Base-by-base conservation (phyloP, 257 asterid genomes). In the Nicotiana sylvestris region DNA sequence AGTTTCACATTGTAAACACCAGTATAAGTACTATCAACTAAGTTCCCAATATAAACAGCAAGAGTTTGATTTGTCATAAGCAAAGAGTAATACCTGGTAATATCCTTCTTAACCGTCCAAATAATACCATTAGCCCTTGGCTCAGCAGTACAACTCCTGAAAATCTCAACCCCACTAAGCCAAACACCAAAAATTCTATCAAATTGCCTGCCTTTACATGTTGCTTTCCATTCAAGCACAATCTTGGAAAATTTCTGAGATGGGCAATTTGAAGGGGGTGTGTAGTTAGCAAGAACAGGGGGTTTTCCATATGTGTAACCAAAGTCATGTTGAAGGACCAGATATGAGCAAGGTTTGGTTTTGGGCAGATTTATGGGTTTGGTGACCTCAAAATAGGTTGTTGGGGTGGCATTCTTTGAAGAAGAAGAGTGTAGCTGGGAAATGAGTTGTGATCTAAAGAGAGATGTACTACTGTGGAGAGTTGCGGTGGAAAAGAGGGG, bases 151-250 rank as follows among this genome's bases (percentile, higher is more conserved):
- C 98, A 94, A 85, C 97, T 92, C 39, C 98, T 85, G 29, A 94
- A 91, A 58, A 94, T 70, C 93, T 94, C 98, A 57, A 91, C 97
- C 81, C 98, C 98, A 68, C 93, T 88, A n/a, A 94, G 85, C 98
- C 98, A 94, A 78, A 94, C 87, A 29, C 98, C 97, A 79, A 94
- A 92, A 61, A 93, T 94, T 9, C 98, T 72, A 77, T 94, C 98
- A 83, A 93, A 93, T 80, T 94, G 97, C 46, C 96, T 81, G 16
- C 98, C 98, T 78, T 88, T 87, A 89, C 91, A 77, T 0, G 97
- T 81, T 1, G 97, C 94, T 6, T 83, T 89, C 97, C 97, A 94
- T 69, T 94, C 96, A 30, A 94, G 76, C 18, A 94, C 97, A 88
- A 93, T 84, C 76, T 81, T 88, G 0, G 77, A 85, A 78, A 89